Evolutionary conservation across 306 rosid genomes (phyloP).

Genomic region (Gastrolobium bilobum): DNA sequence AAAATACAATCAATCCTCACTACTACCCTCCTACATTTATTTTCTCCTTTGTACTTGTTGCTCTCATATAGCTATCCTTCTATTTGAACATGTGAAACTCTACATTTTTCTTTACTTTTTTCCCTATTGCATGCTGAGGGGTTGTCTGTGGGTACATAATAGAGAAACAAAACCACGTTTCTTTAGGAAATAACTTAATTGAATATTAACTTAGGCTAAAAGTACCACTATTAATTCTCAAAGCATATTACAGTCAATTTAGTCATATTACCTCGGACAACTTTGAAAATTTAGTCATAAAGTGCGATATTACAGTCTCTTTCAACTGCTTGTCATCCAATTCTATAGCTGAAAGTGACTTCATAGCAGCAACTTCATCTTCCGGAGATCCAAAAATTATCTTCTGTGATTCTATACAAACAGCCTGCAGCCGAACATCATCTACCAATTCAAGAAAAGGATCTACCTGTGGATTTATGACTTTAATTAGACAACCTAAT

Average conservation of each 20-base stretch:
- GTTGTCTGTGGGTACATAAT: conserved; percentile 4
- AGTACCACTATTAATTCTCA: conserved; percentile 31
- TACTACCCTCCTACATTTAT: not conserved
- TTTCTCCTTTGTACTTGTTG: conserved; percentile 4
- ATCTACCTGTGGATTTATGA: conserved; percentile 73
- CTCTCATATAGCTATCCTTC: conserved; percentile 7
- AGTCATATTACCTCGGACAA: conserved; percentile 73
- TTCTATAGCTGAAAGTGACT: conserved; percentile 69
- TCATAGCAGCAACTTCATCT: conserved; percentile 75
- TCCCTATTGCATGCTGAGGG: not conserved
- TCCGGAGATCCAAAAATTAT: conserved; percentile 67
- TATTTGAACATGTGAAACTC: not conserved
- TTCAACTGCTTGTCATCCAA: conserved; percentile 70
- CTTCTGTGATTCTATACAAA: conserved; percentile 60
- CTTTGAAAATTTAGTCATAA: conserved; percentile 70
- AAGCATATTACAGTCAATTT: conserved; percentile 38
- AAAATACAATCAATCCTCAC: conserved; percentile 3
- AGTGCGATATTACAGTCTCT: conserved; percentile 72
- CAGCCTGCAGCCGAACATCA: conserved; percentile 72
- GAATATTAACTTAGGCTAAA: conserved; percentile 20
- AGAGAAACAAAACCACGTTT: conserved; percentile 32
- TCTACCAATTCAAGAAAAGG: conserved; percentile 86
- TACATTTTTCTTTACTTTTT: not conserved
- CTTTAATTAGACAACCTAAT: conserved; percentile 42
- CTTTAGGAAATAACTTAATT: conserved; percentile 22